Percentiles rank a stretch among this genome's conserved stretches.
Evolutionary conservation across 805 yeast species (phyloP).

Genomic region (Torulaspora gathmanii): DNA sequence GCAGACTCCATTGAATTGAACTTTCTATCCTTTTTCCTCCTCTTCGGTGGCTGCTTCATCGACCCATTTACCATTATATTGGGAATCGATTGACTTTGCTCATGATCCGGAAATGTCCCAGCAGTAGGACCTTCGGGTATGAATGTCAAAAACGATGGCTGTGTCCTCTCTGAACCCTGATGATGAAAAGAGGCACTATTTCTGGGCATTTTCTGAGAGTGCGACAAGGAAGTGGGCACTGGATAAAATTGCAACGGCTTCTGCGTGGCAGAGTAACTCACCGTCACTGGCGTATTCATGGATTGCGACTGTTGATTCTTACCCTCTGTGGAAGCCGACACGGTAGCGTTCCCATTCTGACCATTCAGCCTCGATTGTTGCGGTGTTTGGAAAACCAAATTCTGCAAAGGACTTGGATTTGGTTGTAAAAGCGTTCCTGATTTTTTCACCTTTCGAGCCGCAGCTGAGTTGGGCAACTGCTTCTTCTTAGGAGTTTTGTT

Average conservation of each 20-base stretch:
- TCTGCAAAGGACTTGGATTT: conserved; percentile 34
- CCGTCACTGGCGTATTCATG: conserved; percentile 19
- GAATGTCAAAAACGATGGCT: conserved; percentile 15
- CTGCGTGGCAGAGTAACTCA: conserved; percentile 32
- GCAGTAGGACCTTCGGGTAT: conserved; percentile 21
- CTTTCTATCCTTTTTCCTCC: conserved; percentile 8
- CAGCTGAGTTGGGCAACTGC: conserved; percentile 4
- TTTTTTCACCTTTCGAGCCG: conserved; percentile 16
- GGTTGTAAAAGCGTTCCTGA: conserved; percentile 16
- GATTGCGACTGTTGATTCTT: conserved; percentile 11
- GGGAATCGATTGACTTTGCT: conserved; percentile 13
- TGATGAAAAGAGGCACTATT: conserved; percentile 15
- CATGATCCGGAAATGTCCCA: conserved; percentile 9
- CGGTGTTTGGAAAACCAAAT: conserved; percentile 34
- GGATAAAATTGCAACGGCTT: conserved; percentile 35
- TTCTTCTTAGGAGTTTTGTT: conserved; percentile 34
- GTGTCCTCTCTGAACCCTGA: not conserved
- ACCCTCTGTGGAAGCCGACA: conserved; percentile 10
- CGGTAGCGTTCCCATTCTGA: conserved; percentile 16
- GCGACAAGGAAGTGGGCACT: conserved; percentile 25
- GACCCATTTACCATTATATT: conserved; percentile 25
- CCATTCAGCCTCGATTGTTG: conserved; percentile 22
- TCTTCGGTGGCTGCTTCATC: conserved; percentile 7
- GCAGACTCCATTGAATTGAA: not conserved
- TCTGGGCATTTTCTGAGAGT: conserved; percentile 10